Percentiles rank a stretch among this genome's conserved stretches.
Evolutionary conservation across 129 eudicot genomes (phyloP).

Genomic region (Scalesia atractyloides): DNA sequence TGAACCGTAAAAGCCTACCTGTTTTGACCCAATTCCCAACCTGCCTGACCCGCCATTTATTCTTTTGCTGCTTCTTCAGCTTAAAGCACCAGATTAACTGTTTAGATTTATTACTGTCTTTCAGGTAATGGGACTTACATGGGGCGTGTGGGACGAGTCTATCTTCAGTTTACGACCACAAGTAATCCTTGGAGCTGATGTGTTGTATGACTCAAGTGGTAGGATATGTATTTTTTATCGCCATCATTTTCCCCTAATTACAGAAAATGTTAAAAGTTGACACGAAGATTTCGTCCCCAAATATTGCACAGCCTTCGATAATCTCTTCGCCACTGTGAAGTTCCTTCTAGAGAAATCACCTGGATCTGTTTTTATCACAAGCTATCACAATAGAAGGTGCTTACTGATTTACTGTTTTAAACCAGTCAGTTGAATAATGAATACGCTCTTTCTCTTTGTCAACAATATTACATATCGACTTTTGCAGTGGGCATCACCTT

Average conservation of each 20-base stretch:
- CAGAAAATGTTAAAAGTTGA: slow-evolving; percentile 6
- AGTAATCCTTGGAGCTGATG: slow-evolving; percentile 95
- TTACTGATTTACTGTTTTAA: neutral
- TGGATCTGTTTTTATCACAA: slow-evolving; percentile 80
- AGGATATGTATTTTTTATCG: slow-evolving; percentile 20
- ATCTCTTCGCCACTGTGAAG: slow-evolving; percentile 82
- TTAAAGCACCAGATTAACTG: slow-evolving; percentile 15
- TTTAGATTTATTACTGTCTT: slow-evolving; percentile 18
- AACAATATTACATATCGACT: neutral
- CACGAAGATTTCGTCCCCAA: slow-evolving; percentile 9
- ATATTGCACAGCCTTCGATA: slow-evolving; percentile 65
- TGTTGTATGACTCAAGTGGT: slow-evolving; percentile 87
- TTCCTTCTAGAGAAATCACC: slow-evolving; percentile 76
- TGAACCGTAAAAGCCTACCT: neutral
- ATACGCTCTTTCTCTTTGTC: neutral
- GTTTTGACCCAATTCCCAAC: neutral
- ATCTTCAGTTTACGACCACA: slow-evolving; percentile 62
- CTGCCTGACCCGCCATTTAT: neutral
- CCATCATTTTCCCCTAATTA: slow-evolving; percentile 18
- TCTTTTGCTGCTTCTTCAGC: neutral
- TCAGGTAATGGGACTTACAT: slow-evolving; percentile 83
- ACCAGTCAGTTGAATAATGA: neutral
- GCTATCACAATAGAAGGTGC: slow-evolving; percentile 92
- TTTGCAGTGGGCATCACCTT: slow-evolving; percentile 88
- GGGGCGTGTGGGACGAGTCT: slow-evolving; percentile 92